phyloP scores from a whole-genome alignment of 2,329 filamentous ascomycete genomes.

The Fragosphaeria purpurea region DNA sequence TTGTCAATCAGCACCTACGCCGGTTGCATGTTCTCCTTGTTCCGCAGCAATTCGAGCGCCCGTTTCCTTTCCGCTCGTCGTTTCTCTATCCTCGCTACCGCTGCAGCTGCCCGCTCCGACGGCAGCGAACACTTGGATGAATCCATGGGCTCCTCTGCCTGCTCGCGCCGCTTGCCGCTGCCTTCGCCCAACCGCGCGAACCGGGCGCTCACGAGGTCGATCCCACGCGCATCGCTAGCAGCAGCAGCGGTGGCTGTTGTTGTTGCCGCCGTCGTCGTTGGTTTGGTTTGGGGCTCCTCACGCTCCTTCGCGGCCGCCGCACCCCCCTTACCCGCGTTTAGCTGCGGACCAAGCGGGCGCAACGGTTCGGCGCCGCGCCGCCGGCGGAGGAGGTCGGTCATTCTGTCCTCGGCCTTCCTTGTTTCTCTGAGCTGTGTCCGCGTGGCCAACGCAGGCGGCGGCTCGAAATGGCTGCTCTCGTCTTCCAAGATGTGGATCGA shows the following conservation, averaged over 20 bases:
- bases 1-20: not conserved
- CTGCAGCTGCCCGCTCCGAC: slow-evolving; percentile 42
- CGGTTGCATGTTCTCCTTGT: slow-evolving; percentile 45
- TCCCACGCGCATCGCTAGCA: too few relatives aligned
- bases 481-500: slow-evolving; percentile 5
- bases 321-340: not conserved
- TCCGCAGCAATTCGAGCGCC: slow-evolving; percentile 15
- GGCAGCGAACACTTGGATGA: slow-evolving; percentile 33
- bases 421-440: not conserved
- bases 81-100: slow-evolving; percentile 43
- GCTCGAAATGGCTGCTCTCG: slow-evolving; percentile 5
- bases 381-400: not conserved
- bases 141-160: not conserved
- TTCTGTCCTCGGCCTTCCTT: too few relatives aligned
- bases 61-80: slow-evolving; percentile 39
- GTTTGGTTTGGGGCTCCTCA: not conserved
- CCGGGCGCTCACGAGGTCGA: too few relatives aligned
- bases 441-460: not conserved
- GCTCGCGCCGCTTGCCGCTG: too few relatives aligned
- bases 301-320: not conserved
- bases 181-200: too few relatives aligned
- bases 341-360: slow-evolving; percentile 4
- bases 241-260: too few relatives aligned
- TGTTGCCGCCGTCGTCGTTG: too few relatives aligned
- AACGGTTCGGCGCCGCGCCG: slow-evolving; percentile 8